Evolutionary conservation across 2,329 filamentous ascomycete genomes (phyloP).

Genomic region (Cercospora sp.): DNA sequence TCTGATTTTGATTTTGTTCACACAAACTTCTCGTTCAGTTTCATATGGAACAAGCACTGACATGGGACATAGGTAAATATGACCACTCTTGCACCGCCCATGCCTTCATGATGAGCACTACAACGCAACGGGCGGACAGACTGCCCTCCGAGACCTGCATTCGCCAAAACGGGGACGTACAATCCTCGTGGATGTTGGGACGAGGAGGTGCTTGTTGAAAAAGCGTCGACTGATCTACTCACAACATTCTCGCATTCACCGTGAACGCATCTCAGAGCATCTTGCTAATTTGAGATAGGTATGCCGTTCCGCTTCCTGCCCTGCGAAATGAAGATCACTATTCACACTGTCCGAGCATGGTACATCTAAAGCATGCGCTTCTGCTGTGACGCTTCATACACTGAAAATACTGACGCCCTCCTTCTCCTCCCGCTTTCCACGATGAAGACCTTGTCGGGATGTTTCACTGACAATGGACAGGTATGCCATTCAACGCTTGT

Average conservation of each 20-base stretch:
- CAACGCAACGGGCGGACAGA: conserved; percentile 72
- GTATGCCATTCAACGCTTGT: background rate
- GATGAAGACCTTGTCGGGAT: background rate
- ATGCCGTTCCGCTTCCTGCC: background rate
- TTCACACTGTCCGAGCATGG: conserved; percentile 71
- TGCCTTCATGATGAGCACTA: conserved; percentile 60
- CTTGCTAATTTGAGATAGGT: conserved; percentile 30
- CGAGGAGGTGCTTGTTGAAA: conserved; percentile 66
- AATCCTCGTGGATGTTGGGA: conserved; percentile 60
- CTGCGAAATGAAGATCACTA: conserved; percentile 62
- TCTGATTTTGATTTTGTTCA: conserved; percentile 52
- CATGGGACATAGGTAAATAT: conserved; percentile 28
- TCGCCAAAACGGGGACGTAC: conserved; percentile 61
- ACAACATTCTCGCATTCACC: conserved; percentile 2
- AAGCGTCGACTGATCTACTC: conserved; percentile 63
- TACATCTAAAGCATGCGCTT: conserved; percentile 51
- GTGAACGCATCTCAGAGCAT: background rate
- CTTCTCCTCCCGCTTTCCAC: background rate
- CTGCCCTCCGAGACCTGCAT: conserved; percentile 54
- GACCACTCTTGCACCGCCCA: conserved; percentile 25
- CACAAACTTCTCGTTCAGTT: conserved; percentile 25
- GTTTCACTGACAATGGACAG: background rate
- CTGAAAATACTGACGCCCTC: conserved; percentile 63
- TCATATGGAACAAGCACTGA: conserved; percentile 36
- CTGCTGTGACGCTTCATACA: conserved; percentile 57